Conservation (phyloP, 768 basidiomycete species). For the Lentinus tigrinus region DNA sequence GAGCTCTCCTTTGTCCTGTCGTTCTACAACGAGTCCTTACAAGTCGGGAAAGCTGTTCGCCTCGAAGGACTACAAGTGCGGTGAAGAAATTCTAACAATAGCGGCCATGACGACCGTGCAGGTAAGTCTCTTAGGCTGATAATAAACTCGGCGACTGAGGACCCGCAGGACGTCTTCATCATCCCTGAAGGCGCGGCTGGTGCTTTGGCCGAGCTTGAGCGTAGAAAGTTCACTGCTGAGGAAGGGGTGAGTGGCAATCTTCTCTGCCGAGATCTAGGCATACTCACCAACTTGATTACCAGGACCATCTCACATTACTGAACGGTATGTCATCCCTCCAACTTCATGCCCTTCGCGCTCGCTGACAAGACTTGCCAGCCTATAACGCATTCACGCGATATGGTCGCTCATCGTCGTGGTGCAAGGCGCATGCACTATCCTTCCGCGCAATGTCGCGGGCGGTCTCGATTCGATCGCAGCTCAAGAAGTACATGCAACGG, state of each 20-base stretch:
- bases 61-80: conserved; percentile 84
- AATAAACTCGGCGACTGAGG: background rate
- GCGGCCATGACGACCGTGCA: conserved; percentile 95
- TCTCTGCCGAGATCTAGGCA: background rate
- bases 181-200: conserved; percentile 84
- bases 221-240: conserved; percentile 95
- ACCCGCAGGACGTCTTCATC: conserved; percentile 77
- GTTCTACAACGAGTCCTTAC: background rate
- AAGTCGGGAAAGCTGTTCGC: conserved; percentile 65
- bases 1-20: conserved; percentile 21
- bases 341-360: background rate
- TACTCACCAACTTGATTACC: conserved; percentile 2
- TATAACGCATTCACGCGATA: conserved; percentile 91
- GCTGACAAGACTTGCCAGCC: conserved; percentile 42
- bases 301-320: conserved; percentile 94
- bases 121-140: conserved; percentile 36
- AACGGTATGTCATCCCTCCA: conserved; percentile 59
- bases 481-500: conserved; percentile 92
- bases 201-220: conserved; percentile 86
- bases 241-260: conserved; percentile 69
- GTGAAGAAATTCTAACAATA: conserved; percentile 94
- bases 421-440: conserved; percentile 87
- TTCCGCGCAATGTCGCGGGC: conserved; percentile 93
- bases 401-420: conserved; percentile 87
- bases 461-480: conserved; percentile 90